phyloP scores from a whole-genome alignment of 2,329 filamentous ascomycete genomes.

The Sporothrix globosa region DNA sequence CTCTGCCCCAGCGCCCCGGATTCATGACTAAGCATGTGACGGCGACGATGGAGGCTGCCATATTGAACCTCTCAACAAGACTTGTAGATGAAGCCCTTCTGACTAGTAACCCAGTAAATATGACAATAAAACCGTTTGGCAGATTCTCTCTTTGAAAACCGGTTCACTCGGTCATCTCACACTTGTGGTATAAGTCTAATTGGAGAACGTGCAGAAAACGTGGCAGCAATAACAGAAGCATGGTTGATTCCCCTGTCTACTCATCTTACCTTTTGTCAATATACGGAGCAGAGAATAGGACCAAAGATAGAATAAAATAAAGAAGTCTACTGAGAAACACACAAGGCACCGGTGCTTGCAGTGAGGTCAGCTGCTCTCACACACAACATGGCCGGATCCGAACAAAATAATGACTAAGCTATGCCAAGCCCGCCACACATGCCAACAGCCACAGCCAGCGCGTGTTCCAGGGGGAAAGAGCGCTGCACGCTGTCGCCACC shows the following conservation, averaged over 20 bases:
- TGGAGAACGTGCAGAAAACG: neutral
- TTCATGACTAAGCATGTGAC: slow-evolving; percentile 24
- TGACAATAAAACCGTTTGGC: too few relatives aligned
- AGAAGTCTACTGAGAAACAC: neutral
- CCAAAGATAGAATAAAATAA: neutral
- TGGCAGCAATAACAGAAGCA: neutral
- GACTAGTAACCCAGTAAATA: too few relatives aligned
- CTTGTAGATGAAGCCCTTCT: too few relatives aligned
- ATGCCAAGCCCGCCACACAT: slow-evolving; percentile 25
- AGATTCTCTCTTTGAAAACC: too few relatives aligned
- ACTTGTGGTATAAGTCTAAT: too few relatives aligned
- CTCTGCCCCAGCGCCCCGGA: slow-evolving; percentile 15
- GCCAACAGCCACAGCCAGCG: slow-evolving; percentile 17
- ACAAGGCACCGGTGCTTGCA: neutral
- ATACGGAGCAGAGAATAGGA: neutral
- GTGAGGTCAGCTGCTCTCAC: neutral
- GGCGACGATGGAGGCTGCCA: neutral
- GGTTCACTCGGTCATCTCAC: too few relatives aligned
- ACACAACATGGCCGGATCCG: slow-evolving; percentile 8
- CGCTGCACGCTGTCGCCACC: slow-evolving; percentile 12
- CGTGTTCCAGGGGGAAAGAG: neutral
- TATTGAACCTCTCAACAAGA: too few relatives aligned
- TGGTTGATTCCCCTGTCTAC: neutral
- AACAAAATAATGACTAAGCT: slow-evolving; percentile 7
- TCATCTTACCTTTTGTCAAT: neutral